These are phyloP conservation scores for Phylloporus sp. DNA, from an alignment of 768 basidiomycete genomes.

Conservation along the genomic window DNA sequence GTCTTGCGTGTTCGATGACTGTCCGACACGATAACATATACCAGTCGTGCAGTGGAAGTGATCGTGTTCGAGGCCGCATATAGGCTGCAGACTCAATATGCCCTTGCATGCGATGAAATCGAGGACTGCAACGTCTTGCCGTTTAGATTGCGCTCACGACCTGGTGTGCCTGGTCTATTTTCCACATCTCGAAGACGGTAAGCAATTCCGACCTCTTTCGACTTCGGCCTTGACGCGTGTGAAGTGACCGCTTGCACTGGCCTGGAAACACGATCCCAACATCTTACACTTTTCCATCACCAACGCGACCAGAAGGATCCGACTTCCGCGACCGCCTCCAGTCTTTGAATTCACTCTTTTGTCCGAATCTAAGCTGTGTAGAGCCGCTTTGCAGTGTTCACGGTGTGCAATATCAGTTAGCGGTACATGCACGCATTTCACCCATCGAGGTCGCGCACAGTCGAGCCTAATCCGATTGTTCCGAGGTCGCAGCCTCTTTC, in stretches of 20 bases:
- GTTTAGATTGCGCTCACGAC: slow-evolving; percentile 27
- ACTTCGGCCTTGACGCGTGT: slow-evolving; percentile 3
- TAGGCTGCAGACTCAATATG: slow-evolving; percentile 36
- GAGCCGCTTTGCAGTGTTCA: slow-evolving; percentile 48
- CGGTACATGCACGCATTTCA: slow-evolving; percentile 10
- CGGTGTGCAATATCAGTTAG: slow-evolving; percentile 29
- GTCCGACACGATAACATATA: slow-evolving; percentile 20
- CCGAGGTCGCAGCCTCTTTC: background rate
- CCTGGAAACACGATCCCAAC: slow-evolving; percentile 21
- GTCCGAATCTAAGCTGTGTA: slow-evolving; percentile 48
- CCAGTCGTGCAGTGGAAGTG: slow-evolving; percentile 38
- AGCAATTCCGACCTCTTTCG: slow-evolving; percentile 19
- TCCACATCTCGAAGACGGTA: slow-evolving; percentile 21
- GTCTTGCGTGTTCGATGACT: background rate
- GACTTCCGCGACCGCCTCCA: slow-evolving; percentile 28
- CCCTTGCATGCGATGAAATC: slow-evolving; percentile 40
- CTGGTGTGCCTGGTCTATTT: slow-evolving; percentile 26
- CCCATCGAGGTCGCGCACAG: slow-evolving; percentile 16
- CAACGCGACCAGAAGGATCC: slow-evolving; percentile 5
- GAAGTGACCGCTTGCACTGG: slow-evolving; percentile 33
- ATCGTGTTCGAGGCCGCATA: slow-evolving; percentile 46
- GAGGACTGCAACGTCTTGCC: slow-evolving; percentile 48
- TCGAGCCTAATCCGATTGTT: slow-evolving; percentile 20
- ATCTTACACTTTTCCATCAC: slow-evolving; percentile 10
- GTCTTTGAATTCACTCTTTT: slow-evolving; percentile 42